These are phyloP conservation scores for Coemansia sp. DNA, from an alignment of 371 early-diverging fungal species.

Conservation along the genomic window DNA sequence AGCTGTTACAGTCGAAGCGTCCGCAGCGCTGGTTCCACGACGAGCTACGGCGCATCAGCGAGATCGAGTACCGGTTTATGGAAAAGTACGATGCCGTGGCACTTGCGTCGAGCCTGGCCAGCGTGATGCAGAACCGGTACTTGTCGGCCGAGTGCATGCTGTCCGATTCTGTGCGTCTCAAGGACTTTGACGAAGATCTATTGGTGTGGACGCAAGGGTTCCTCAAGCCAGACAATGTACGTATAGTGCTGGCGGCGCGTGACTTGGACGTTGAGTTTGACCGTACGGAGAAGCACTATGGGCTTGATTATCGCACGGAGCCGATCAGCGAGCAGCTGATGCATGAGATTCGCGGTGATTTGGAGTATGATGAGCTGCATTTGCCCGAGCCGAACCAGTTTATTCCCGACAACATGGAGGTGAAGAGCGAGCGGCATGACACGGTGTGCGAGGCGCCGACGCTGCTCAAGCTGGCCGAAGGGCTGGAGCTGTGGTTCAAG, in stretches of 20 bases:
- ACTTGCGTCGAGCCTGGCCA: slow-evolving; percentile 50
- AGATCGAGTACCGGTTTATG: slow-evolving; percentile 75
- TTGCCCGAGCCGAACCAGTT: slow-evolving; percentile 80
- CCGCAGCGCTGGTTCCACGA: slow-evolving; percentile 75
- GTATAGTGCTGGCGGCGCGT: slow-evolving; percentile 50
- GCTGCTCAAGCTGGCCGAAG: slow-evolving; percentile 48
- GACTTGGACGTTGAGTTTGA: slow-evolving; percentile 35
- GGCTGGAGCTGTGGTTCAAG: slow-evolving; percentile 83
- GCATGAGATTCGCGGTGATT: slow-evolving; percentile 55
- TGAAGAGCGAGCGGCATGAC: slow-evolving; percentile 50
- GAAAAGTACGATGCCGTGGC: slow-evolving; percentile 61
- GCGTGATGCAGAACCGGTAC: slow-evolving; percentile 53
- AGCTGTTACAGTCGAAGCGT: slow-evolving; percentile 67
- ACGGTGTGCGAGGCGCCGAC: slow-evolving; percentile 61
- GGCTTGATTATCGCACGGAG: slow-evolving; percentile 76
- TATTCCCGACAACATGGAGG: slow-evolving; percentile 66
- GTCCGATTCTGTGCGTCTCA: slow-evolving; percentile 67
- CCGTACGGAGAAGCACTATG: slow-evolving; percentile 74
- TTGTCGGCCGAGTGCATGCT: slow-evolving; percentile 70
- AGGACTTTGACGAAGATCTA: slow-evolving; percentile 61
- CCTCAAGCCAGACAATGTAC: slow-evolving; percentile 70
- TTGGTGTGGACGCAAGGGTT: slow-evolving; percentile 60
- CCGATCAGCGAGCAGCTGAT: slow-evolving; percentile 59
- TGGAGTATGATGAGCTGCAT: slow-evolving; percentile 58
- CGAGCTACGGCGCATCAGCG: slow-evolving; percentile 69